Percentiles rank a stretch among this genome's conserved stretches.
phyloP scores from a whole-genome alignment of 192 early-diverging fungal species.

The Chytriomyces confervae region DNA sequence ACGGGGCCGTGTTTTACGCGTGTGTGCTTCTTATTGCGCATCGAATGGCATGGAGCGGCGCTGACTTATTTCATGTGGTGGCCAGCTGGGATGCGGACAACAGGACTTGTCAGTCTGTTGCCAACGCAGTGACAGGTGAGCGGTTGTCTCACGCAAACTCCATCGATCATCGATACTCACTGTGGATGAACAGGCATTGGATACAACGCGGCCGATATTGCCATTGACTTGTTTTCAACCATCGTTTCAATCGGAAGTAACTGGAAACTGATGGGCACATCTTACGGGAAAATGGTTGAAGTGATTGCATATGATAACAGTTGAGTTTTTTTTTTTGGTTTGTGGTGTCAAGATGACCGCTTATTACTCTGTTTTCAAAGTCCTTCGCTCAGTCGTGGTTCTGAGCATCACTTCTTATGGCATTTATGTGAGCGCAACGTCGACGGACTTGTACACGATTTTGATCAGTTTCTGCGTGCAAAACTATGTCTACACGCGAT shows the following conservation, averaged over 20 bases:
- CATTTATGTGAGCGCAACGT: neutral
- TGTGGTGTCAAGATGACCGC: neutral
- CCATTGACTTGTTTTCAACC: neutral
- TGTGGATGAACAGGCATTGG: neutral
- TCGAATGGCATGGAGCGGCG: too few species aligned
- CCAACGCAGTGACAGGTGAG: too few species aligned
- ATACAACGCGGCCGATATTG: neutral
- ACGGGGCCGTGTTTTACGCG: too few species aligned
- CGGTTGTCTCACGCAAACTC: too few species aligned
- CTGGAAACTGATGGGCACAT: neutral
- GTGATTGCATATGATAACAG: neutral
- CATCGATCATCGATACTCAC: too few species aligned
- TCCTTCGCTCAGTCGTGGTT: neutral
- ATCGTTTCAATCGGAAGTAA: neutral
- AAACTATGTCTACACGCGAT: neutral
- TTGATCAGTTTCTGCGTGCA: neutral
- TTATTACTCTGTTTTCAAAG: neutral
- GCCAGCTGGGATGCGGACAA: too few species aligned
- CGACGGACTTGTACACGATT: neutral
- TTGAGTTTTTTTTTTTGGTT: neutral
- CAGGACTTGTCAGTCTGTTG: too few species aligned
- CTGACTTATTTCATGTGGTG: too few species aligned
- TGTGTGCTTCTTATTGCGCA: too few species aligned
- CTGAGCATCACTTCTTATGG: neutral
- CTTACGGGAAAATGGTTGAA: neutral